Evolutionary conservation across 179 eudicot species (phyloP).

Genomic region (Camellia oleifera): DNA sequence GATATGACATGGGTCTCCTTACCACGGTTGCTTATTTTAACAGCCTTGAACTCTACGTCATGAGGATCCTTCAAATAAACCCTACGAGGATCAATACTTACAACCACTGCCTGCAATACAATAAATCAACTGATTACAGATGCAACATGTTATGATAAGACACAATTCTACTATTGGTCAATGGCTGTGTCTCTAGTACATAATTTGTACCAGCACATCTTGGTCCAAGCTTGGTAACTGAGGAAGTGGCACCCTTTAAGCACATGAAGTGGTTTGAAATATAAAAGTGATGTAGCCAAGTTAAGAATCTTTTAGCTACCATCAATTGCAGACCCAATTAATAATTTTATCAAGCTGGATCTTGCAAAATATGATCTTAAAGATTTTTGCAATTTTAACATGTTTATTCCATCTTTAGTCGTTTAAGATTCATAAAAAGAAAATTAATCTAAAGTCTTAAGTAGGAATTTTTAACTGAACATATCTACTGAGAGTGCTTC

Average conservation of each 20-base stretch:
- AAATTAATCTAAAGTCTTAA: not conserved
- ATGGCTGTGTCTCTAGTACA: not conserved
- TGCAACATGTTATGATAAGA: not conserved
- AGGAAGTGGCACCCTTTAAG: not conserved
- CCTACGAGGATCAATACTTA: constrained; percentile 98
- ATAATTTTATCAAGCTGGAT: not conserved
- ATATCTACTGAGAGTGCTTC: not conserved
- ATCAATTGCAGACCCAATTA: not conserved
- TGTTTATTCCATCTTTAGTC: not conserved
- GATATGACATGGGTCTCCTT: constrained; percentile 10
- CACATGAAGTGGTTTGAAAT: not conserved
- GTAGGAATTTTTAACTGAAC: not conserved
- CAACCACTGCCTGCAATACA: constrained; percentile 84
- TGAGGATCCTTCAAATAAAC: constrained; percentile 47
- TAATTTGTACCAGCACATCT: not conserved
- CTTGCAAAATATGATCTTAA: not conserved
- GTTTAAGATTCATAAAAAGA: not conserved
- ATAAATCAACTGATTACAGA: constrained; percentile 4
- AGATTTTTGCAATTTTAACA: not conserved
- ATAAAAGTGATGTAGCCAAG: constrained; percentile 1
- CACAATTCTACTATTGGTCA: not conserved
- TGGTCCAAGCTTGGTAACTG: not conserved
- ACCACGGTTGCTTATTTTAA: constrained; percentile 77
- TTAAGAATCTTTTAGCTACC: not conserved
- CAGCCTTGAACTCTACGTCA: constrained; percentile 40